A percentile compares a stretch with the other conserved stretches of the same genome.
phyloP scores from a whole-genome alignment of 2,329 filamentous ascomycete genomes.

The Colletotrichum endophyticum region DNA sequence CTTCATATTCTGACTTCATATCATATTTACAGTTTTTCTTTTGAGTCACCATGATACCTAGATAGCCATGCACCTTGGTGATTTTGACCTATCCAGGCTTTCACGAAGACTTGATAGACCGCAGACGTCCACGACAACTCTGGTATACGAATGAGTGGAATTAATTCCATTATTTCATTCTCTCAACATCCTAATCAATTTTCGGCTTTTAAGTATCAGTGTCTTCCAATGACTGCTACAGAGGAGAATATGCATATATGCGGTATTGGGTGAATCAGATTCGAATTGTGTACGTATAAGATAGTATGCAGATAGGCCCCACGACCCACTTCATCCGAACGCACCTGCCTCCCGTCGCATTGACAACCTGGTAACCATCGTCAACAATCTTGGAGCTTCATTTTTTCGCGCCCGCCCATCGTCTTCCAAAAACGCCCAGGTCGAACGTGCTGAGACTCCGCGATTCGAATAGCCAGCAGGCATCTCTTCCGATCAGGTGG shows the following conservation, averaged over 20 bases:
- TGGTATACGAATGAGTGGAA: rapidly evolving
- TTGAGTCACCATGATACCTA: background rate
- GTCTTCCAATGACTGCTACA: rapidly evolving
- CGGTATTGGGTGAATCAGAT: rapidly evolving
- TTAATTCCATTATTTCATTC: rapidly evolving
- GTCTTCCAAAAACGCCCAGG: background rate
- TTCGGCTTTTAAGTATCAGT: rapidly evolving
- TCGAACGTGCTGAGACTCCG: background rate
- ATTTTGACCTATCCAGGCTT: background rate
- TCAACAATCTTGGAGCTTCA: background rate
- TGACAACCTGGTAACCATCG: background rate
- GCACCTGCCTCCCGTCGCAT: background rate
- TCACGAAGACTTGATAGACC: background rate
- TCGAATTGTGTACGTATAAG: rapidly evolving
- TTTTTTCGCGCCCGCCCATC: background rate
- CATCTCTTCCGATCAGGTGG: background rate
- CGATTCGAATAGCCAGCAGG: background rate
- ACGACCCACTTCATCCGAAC: background rate
- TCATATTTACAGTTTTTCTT: background rate
- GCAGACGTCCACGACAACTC: rapidly evolving
- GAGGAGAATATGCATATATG: background rate
- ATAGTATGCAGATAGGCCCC: rapidly evolving
- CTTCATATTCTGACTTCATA: background rate
- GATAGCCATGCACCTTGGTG: background rate
- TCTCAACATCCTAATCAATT: rapidly evolving